Base-by-base conservation (phyloP, 257 asterid genomes). In the Handroanthus guayacan region DNA sequence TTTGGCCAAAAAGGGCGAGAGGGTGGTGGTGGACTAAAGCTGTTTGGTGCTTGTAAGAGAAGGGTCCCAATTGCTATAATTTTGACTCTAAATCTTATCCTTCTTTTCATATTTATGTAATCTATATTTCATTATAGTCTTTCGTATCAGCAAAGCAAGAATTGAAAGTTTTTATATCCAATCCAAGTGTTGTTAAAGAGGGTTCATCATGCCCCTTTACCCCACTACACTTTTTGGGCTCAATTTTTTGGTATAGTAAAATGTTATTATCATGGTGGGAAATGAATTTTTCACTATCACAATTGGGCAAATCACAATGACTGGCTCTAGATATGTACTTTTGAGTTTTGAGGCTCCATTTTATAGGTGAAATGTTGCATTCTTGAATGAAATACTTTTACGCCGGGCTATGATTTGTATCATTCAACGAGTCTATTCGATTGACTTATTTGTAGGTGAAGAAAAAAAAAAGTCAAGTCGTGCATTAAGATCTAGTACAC, bases 231-330 rank as follows among this genome's bases (percentile, higher is more conserved):
- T 68, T 31, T 34, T 36, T 9, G 39, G 38, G 52, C 50, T 55
- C 17, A 5, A 47, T 47, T 52, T 34, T 25, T 16, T 31, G 44
- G 38, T 14, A 12, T 3, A n/a, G 61, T 54, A 14, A 44, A 48
- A 62, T 55, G 74, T 75, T 68, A 66, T 67, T 56, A 67, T 66
- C 52, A 54, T 54, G 36, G 52, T 66, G 38, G 25, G 3, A 48
- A 47, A 36, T 8, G 62, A 14, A 56, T 5, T n/a, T 41, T 63
- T 66, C 14, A 75, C 68, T 52, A 25, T 75, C 41, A 65, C 66
- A 17, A 65, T 43, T 17, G 11, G 16, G n/a, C 11, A 62, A 12
- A 60, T 31, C 20, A 73, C 36, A 47, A 73, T 73, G n/a, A 61
- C 62, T 16, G 50, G 9, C n/a, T 17, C 31, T 13, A 12, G 12